A percentile compares a stretch with the other conserved stretches of the same genome.
These are phyloP conservation scores for Calycina herbarum DNA, from an alignment of 2,329 filamentous ascomycete species.

Conservation along the genomic window DNA sequence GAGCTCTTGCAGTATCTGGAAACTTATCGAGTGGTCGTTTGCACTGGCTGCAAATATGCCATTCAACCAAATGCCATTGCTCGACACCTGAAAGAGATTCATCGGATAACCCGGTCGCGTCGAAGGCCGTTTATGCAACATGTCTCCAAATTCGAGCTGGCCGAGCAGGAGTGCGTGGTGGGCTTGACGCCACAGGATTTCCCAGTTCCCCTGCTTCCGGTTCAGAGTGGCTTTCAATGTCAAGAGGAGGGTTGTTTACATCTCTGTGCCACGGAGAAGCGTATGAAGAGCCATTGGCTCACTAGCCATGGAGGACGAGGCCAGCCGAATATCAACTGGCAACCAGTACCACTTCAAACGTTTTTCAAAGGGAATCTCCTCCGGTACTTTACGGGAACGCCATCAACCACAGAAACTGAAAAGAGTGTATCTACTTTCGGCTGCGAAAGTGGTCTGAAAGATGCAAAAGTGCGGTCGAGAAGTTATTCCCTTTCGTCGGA, in stretches of 20 bases:
- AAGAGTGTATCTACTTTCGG: background rate
- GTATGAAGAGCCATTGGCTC: slow-evolving; percentile 38
- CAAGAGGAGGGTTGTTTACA: slow-evolving; percentile 30
- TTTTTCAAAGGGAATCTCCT: slow-evolving; percentile 36
- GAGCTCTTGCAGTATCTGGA: slow-evolving; percentile 30
- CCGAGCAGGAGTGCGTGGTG: slow-evolving; percentile 27
- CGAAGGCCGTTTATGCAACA: slow-evolving; percentile 27
- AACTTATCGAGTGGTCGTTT: slow-evolving; percentile 28
- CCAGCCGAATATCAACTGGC: slow-evolving; percentile 24
- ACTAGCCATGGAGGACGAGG: slow-evolving; percentile 27
- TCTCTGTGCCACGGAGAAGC: slow-evolving; percentile 37
- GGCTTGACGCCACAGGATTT: slow-evolving; percentile 26
- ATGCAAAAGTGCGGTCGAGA: background rate
- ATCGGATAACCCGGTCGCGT: slow-evolving; percentile 23
- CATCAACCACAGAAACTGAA: background rate
- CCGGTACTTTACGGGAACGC: slow-evolving; percentile 29
- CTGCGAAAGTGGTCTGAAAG: background rate
- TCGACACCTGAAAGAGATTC: slow-evolving; percentile 32
- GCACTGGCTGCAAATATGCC: slow-evolving; percentile 30
- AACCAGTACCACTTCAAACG: slow-evolving; percentile 28
- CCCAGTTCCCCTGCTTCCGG: slow-evolving; percentile 33
- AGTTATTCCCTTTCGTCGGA: background rate
- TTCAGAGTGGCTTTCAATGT: slow-evolving; percentile 33
- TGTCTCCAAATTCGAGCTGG: slow-evolving; percentile 26
- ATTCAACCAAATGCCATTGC: slow-evolving; percentile 29